Percentiles rank a stretch among this genome's conserved stretches.
Evolutionary conservation across 73 alveolate species (phyloP).

Genomic region (Breviolum minutum): DNA sequence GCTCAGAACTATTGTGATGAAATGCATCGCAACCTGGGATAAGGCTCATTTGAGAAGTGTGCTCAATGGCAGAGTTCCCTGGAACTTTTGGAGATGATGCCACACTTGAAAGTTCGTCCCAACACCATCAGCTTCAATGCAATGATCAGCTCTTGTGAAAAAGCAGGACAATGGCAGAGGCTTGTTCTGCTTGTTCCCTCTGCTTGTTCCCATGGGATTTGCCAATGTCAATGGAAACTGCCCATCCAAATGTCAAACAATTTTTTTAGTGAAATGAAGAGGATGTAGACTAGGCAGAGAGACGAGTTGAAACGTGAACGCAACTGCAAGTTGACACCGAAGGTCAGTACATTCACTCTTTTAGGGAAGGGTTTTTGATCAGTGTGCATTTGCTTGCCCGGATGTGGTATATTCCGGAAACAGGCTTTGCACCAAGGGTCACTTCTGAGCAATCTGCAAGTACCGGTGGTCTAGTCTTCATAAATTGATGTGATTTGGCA

Average conservation of each 20-base stretch:
- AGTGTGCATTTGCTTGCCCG: no score
- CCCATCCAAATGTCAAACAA: neutral
- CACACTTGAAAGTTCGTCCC: neutral
- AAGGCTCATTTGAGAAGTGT: constrained; percentile 14
- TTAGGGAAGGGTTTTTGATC: no score
- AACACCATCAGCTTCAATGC: constrained; percentile 49
- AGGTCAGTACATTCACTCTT: neutral
- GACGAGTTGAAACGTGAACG: neutral
- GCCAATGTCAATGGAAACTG: neutral
- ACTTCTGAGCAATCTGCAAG: no score
- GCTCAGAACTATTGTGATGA: neutral
- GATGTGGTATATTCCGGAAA: no score
- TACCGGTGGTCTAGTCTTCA: no score
- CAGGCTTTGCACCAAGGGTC: no score
- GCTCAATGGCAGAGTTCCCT: constrained; percentile 23
- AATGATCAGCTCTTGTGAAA: constrained; percentile 12
- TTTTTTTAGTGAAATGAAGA: neutral
- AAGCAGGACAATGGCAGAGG: constrained; percentile 30
- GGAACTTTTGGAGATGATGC: neutral
- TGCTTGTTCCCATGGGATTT: neutral
- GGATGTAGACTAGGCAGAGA: neutral
- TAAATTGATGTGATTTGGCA: neutral
- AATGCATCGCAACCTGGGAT: neutral
- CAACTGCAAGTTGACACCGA: neutral
- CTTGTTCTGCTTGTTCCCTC: neutral